These are phyloP conservation scores for Elymus sibiricus DNA, from an alignment of 176 grass and related monocot genomes.

Conservation along the genomic window DNA sequence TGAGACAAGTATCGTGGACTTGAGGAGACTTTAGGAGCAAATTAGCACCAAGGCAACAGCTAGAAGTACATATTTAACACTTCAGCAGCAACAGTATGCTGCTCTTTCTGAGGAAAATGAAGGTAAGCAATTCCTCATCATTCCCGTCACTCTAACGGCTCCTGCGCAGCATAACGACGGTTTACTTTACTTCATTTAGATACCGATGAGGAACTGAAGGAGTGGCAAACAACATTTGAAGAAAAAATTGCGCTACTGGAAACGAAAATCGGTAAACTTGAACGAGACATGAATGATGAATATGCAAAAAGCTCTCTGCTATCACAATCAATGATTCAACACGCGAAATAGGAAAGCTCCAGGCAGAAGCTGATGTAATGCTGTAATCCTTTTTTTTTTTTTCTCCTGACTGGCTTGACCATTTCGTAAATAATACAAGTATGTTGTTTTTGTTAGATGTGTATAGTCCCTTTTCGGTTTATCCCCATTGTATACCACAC, in stretches of 20 bases:
- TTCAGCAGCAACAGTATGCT: conserved; percentile 69
- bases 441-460: too few species aligned
- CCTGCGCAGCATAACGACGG: background rate
- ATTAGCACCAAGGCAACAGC: conserved; percentile 55
- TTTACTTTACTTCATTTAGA: conserved; percentile 43
- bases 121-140: conserved; percentile 37
- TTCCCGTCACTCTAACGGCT: background rate
- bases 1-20: conserved; percentile 58
- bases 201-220: conserved; percentile 85
- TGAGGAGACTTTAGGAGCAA: conserved; percentile 65
- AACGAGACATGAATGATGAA: conserved; percentile 75
- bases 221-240: conserved; percentile 97
- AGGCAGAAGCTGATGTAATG: conserved; percentile 88
- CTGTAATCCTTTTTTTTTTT: background rate
- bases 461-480: too few species aligned
- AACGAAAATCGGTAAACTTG: conserved; percentile 75
- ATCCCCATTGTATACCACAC: too few species aligned
- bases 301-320: conserved; percentile 35
- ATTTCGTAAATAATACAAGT: background rate
- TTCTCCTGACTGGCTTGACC: background rate
- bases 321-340: conserved; percentile 39
- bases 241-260: conserved; percentile 72
- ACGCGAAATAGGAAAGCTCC: conserved; percentile 74
- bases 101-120: conserved; percentile 94
- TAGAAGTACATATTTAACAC: conserved; percentile 72